Evolutionary conservation across 495 filamentous ascomycete genomes (phyloP).

Genomic region (Penicillium bialowiezense): DNA sequence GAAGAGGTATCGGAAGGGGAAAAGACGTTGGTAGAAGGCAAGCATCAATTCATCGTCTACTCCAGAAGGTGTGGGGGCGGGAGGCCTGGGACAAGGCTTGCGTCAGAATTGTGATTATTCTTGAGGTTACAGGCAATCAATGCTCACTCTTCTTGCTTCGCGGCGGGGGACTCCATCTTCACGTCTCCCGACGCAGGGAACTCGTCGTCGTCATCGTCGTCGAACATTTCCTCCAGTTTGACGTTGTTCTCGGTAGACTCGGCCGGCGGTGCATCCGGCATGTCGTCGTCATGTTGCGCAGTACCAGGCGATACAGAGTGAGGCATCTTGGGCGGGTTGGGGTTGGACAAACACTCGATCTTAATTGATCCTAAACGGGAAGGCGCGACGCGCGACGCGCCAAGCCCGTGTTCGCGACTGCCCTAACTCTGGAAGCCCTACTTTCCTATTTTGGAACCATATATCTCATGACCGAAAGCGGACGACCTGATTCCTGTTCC

Average conservation of each 20-base stretch:
- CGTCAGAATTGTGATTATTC: neutral
- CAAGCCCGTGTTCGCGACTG: slow-evolving; percentile 7
- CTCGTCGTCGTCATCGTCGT: slow-evolving; percentile 74
- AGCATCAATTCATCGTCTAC: slow-evolving; percentile 82
- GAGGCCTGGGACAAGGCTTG: slow-evolving; percentile 8
- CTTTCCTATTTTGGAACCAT: neutral
- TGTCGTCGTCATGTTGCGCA: slow-evolving; percentile 32
- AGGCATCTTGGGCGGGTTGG: slow-evolving; percentile 41
- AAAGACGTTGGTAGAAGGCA: slow-evolving; percentile 91
- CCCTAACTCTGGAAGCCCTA: slow-evolving; percentile 25
- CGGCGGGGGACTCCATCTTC: slow-evolving; percentile 42
- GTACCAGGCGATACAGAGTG: slow-evolving; percentile 47
- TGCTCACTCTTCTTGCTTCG: slow-evolving; percentile 42
- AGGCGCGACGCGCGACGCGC: slow-evolving; percentile 19
- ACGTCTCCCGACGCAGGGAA: slow-evolving; percentile 58
- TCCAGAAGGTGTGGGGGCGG: slow-evolving; percentile 28
- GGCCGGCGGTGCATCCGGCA: slow-evolving; percentile 38
- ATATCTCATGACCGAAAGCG: slow-evolving; percentile 15
- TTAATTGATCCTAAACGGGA: slow-evolving; percentile 18
- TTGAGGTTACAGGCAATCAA: neutral
- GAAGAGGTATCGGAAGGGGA: slow-evolving; percentile 92
- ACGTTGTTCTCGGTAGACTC: slow-evolving; percentile 37
- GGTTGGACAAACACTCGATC: neutral
- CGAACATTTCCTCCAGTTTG: slow-evolving; percentile 79
- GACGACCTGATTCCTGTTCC: neutral